Evolutionary conservation across 139 green algal genomes (phyloP).

Genomic region (Ulvella scutata): DNA sequence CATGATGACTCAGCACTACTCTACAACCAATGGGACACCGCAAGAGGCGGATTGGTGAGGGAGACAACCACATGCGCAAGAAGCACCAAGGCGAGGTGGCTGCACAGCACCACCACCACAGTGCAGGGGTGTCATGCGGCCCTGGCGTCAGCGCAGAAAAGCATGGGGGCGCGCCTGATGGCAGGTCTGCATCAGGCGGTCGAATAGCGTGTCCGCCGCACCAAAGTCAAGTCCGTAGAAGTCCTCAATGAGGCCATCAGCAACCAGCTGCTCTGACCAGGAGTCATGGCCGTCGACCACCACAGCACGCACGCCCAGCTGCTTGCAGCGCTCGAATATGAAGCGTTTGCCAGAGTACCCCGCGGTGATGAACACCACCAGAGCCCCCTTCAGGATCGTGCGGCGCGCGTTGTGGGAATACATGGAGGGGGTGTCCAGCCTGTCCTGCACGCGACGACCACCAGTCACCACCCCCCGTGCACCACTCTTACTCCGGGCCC

Average conservation of each 20-base stretch:
- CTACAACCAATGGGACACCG: no score
- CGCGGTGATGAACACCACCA: constrained; percentile 73
- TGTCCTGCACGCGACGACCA: constrained; percentile 13
- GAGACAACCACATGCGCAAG: background rate
- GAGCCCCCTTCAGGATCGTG: constrained; percentile 49
- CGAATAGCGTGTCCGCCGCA: constrained; percentile 61
- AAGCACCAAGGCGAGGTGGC: background rate
- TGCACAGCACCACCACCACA: no score
- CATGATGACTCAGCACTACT: background rate
- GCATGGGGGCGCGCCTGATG: constrained; percentile 19
- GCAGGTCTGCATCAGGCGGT: constrained; percentile 43
- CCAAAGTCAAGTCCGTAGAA: constrained; percentile 73
- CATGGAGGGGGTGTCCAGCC: constrained; percentile 22
- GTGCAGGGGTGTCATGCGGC: no score
- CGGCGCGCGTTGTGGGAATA: constrained; percentile 44
- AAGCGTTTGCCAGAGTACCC: constrained; percentile 73
- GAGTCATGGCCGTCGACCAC: constrained; percentile 74
- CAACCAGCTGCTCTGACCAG: constrained; percentile 40
- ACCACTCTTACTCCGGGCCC: background rate
- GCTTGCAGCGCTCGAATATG: constrained; percentile 74
- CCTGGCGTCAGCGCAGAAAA: no score
- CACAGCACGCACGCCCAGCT: constrained; percentile 58
- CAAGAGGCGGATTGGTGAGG: background rate
- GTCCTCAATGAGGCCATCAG: constrained; percentile 56
- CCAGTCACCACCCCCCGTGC: background rate